Evolutionary conservation across 2,329 filamentous ascomycete genomes (phyloP).

Genomic region (Aspergillus thermomutatus): DNA sequence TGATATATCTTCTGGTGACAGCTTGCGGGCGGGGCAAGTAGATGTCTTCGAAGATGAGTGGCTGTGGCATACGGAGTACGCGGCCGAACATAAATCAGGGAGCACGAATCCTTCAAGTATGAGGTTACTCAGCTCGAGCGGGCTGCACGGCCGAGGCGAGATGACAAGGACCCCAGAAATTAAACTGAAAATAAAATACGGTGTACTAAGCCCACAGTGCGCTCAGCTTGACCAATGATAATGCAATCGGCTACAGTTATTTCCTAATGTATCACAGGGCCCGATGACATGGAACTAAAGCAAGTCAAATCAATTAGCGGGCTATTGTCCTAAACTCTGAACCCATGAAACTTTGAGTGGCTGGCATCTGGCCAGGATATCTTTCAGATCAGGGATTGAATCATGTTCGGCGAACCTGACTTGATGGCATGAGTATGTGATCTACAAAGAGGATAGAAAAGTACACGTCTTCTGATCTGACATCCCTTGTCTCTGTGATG

Average conservation of each 20-base stretch:
- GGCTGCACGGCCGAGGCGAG: background rate
- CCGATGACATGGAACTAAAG: constrained; percentile 21
- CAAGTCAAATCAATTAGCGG: constrained; percentile 19
- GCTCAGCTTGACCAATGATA: background rate
- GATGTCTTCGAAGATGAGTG: background rate
- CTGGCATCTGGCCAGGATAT: constrained; percentile 11
- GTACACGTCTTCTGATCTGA: constrained; percentile 1
- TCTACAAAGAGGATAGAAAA: background rate
- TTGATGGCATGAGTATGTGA: background rate
- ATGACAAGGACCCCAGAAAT: too few relatives aligned
- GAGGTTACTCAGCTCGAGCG: too few relatives aligned
- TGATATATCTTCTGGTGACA: background rate
- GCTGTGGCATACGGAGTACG: background rate
- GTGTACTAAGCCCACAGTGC: background rate
- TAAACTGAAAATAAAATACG: too few relatives aligned
- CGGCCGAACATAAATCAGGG: too few relatives aligned
- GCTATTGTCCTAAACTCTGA: constrained; percentile 1
- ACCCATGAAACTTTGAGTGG: constrained; percentile 1
- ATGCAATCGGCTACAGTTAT: background rate
- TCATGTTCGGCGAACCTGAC: background rate
- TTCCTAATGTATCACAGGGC: background rate
- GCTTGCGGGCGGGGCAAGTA: background rate
- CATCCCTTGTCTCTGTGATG: constrained; percentile 2
- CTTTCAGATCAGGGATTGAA: background rate
- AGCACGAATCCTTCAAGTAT: too few relatives aligned